Base-by-base conservation (phyloP, 495 filamentous ascomycete genomes). In the Viridothelium virens region DNA sequence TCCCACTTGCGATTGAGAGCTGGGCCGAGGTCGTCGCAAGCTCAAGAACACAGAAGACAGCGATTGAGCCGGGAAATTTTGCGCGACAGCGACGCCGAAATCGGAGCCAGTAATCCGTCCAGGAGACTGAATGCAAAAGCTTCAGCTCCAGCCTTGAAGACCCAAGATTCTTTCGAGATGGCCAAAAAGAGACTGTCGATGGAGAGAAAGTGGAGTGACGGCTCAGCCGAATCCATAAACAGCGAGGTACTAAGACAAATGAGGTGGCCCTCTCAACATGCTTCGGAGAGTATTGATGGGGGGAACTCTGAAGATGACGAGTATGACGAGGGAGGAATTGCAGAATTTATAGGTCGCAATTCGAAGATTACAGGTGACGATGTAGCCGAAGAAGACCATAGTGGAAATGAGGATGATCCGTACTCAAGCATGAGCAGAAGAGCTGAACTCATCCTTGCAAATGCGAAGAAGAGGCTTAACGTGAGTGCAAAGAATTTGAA, bases 361-460 rank as follows among this genome's bases (percentile, higher is more conserved):
- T 14, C 41, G 7, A 59, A 59, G 10, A 36, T 11, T 10, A 64
- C 62, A 46, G 63, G 67, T 10, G 70, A 63, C 36, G 75, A 71
- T 67, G 70, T 56, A 46, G 70, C 62, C 62, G 67, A 41, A 62
- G 71, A 74, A 59, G 63, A 64, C 11, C 69, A 65, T 5, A 70
- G 76, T 66, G 79, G 76, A 47, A 81, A 80, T 47, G 81, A 84
- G 61, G 67, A 78, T 77, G 46, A 72, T 56, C 69, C 67, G 41
- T 84, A 86, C 69, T 89, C 90, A 12, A 86, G 90, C 6, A 74
- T 96, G 73, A 94, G 90, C 72, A 87, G 86, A 67, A 82, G 90
- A 71, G 92, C 92, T 11, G 92, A 96, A 74, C 79, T 89, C 66
- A 96, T 96, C 73, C 79, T 96, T 53, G 90, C 91, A 44, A 95